These are phyloP conservation scores for Scleroderma bovista DNA, from an alignment of 768 basidiomycete genomes.

Conservation along the genomic window DNA sequence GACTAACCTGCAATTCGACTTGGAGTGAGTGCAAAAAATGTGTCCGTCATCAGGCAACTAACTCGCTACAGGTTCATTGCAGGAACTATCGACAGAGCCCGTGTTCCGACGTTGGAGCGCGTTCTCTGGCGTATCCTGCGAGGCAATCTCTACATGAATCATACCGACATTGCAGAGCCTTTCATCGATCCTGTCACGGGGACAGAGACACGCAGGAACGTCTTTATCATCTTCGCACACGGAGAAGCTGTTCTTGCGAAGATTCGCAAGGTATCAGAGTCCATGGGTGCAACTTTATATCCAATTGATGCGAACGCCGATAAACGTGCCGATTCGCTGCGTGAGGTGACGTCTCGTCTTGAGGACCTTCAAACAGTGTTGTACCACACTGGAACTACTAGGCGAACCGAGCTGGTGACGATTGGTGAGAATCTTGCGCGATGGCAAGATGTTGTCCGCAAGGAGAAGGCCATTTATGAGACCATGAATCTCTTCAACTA, in stretches of 20 bases:
- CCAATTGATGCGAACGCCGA: slow-evolving; percentile 94
- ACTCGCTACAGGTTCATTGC: slow-evolving; percentile 72
- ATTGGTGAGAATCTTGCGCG: slow-evolving; percentile 80
- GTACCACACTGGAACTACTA: slow-evolving; percentile 81
- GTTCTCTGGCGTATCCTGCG: slow-evolving; percentile 97
- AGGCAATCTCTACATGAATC: slow-evolving; percentile 99
- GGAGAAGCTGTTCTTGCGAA: slow-evolving; percentile 89
- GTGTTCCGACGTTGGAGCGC: slow-evolving; percentile 91
- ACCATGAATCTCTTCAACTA: slow-evolving; percentile 95
- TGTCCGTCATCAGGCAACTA: not conserved
- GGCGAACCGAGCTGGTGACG: slow-evolving; percentile 75
- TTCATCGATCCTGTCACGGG: slow-evolving; percentile 86
- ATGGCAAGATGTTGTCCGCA: slow-evolving; percentile 92
- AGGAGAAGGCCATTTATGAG: slow-evolving; percentile 96
- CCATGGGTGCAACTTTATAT: slow-evolving; percentile 97
- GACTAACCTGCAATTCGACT: slow-evolving; percentile 63
- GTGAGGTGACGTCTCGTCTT: slow-evolving; percentile 80
- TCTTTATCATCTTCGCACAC: slow-evolving; percentile 99
- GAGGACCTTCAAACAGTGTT: slow-evolving; percentile 89
- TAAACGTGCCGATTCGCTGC: slow-evolving; percentile 85
- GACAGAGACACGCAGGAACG: slow-evolving; percentile 88
- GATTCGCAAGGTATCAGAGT: slow-evolving; percentile 97
- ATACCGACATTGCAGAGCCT: slow-evolving; percentile 89
- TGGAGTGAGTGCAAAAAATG: slow-evolving; percentile 57
- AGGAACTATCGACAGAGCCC: slow-evolving; percentile 90